A percentile compares a stretch with the other conserved stretches of the same genome.
Conservation (phyloP, 257 asterid genomes). For the Ajuga chamaepitys region DNA sequence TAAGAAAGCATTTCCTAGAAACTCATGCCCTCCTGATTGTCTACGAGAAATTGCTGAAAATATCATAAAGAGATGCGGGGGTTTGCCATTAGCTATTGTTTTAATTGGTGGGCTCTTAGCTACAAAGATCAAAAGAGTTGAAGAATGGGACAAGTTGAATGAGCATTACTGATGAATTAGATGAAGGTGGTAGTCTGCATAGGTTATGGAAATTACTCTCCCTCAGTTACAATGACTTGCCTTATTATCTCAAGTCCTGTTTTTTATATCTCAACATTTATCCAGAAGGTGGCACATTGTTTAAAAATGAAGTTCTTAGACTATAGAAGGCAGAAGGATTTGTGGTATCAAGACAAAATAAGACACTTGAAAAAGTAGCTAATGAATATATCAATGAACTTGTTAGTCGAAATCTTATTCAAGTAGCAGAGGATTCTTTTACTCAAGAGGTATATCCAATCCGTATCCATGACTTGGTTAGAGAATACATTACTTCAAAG, state of each 20-base stretch:
- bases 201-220: not conserved
- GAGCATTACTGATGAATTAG: not conserved
- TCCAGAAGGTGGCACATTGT: not conserved
- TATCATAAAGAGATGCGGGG: not conserved
- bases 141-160: not conserved
- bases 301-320: no score
- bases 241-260: no score
- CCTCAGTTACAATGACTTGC: not conserved
- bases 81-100: no score
- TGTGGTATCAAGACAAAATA: no score
- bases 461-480: slow-evolving; percentile 14
- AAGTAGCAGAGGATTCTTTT: not conserved
- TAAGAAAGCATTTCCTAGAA: not conserved
- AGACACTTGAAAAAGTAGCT: no score
- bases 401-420: slow-evolving; percentile 17
- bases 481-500: not conserved
- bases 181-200: not conserved
- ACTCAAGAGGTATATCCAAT: not conserved
- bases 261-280: no score
- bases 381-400: slow-evolving; percentile 14
- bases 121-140: not conserved
- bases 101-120: slow-evolving; percentile 9
- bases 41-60: not conserved
- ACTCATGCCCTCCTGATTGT: not conserved
- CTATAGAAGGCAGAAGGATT: no score